Percentiles rank a stretch among this genome's conserved stretches.
Evolutionary conservation across 306 rosid species (phyloP).

Genomic region (Begonia fuchsioides): DNA sequence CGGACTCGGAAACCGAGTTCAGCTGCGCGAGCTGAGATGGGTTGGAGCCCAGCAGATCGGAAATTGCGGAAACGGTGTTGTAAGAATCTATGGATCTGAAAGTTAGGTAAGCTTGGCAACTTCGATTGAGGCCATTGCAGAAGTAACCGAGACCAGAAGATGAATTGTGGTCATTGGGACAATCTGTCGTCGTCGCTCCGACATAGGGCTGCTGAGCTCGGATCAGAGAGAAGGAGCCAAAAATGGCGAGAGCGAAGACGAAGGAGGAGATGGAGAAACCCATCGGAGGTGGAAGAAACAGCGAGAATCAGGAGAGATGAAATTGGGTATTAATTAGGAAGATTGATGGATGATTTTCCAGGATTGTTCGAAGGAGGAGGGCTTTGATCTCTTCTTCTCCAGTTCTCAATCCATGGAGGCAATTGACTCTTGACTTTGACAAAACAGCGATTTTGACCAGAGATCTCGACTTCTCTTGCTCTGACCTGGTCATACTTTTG

Average conservation of each 20-base stretch:
- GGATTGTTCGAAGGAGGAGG: too few relatives aligned
- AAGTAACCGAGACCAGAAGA: constrained; percentile 52
- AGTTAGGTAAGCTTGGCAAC: constrained; percentile 67
- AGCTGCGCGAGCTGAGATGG: constrained; percentile 37
- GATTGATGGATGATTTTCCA: too few relatives aligned
- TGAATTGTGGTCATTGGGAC: constrained; percentile 19
- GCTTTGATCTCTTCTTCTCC: too few relatives aligned
- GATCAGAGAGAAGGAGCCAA: constrained; percentile 14
- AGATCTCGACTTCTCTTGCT: too few relatives aligned
- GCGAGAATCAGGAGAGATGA: too few relatives aligned
- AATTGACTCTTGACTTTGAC: too few relatives aligned
- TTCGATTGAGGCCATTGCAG: constrained; percentile 42
- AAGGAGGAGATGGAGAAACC: constrained; percentile 8
- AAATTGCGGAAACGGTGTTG: constrained; percentile 44
- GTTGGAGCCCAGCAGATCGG: constrained; percentile 37
- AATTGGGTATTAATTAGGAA: too few relatives aligned
- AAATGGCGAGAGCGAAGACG: constrained; percentile 11
- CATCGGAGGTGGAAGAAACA: constrained; percentile 13
- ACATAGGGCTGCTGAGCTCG: constrained; percentile 62
- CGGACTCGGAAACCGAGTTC: constrained; percentile 30
- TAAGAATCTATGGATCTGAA: constrained; percentile 59
- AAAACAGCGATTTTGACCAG: too few relatives aligned
- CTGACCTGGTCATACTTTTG: too few relatives aligned
- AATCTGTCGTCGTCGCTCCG: constrained; percentile 33
- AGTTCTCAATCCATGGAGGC: too few relatives aligned